Evolutionary conservation across 163 green algal genomes (phyloP), one percentile per base, ranked within the genome.

Genomic region (Botryococcus braunii): DNA sequence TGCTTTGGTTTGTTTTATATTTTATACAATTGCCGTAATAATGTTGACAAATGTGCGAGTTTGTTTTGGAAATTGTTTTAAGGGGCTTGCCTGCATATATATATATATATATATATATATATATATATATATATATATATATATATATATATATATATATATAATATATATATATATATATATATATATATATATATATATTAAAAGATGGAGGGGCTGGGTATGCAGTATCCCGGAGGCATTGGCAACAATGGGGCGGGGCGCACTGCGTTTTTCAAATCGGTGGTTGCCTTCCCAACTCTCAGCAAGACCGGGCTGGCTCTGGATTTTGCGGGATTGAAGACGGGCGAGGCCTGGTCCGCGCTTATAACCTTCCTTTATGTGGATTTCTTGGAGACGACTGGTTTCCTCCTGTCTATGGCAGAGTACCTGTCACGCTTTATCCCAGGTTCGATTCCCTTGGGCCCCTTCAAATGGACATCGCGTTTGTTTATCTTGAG

Each of bases 231-330:
- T 39, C 7, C 50, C 64, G 55, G 66, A 29, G 66, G 55, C 56
- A 66, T 72, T 8, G 55, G 66, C 8, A 34, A 32, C 2, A 49
- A 46, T 34, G 80, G 82, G 11, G 60, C 73, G 62, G 72, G 64
- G 0, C 79, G 86, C n/a, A 69, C 75, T 34, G 46, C 84, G 7
- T 86, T 83, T 63, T 91, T 93, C 75, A 87, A 79, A 38, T 79
- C 88, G 66, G 86, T 89, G 8, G 85, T 84, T n/a, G 56, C 73
- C 13, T 58, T 77, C 13, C 86, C 86, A 25, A 46, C 80, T 62
- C 72, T 81, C 6, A 56, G 21, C 13, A 64, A 67, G 13, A 73
- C 67, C 8, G 69, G 59, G 27, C 65, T 61, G 27, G 57, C 72
- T 48, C 74, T 93, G 31, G 68, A 84, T 38, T 93, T 84, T 62